phyloP scores from a whole-genome alignment of 1,139 yeast species.

The Debaryomyces sp. region DNA sequence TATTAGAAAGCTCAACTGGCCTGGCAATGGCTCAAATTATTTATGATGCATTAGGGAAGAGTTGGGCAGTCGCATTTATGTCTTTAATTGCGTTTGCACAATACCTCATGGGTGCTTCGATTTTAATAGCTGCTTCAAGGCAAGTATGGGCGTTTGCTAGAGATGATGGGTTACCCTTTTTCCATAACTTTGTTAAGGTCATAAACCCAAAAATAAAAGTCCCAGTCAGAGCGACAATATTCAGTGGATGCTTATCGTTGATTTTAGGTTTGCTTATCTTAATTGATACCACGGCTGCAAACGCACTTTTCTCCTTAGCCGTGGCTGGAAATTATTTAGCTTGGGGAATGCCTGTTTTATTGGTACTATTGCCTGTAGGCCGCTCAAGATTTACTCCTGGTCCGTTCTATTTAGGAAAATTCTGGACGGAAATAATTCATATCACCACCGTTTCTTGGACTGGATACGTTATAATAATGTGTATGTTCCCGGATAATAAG shows the following conservation, averaged over 20 bases:
- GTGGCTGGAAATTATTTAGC: slow-evolving; percentile 65
- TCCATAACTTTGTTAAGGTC: slow-evolving; percentile 38
- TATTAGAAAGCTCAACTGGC: slow-evolving; percentile 32
- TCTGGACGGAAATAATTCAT: slow-evolving; percentile 38
- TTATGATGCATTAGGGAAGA: slow-evolving; percentile 64
- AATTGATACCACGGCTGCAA: slow-evolving; percentile 57
- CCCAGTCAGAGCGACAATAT: slow-evolving; percentile 58
- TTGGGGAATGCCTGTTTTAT: slow-evolving; percentile 59
- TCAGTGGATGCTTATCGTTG: slow-evolving; percentile 45
- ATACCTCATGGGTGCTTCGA: slow-evolving; percentile 61
- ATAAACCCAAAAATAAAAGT: slow-evolving; percentile 51
- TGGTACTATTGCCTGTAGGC: slow-evolving; percentile 46
- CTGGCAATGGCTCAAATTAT: slow-evolving; percentile 68
- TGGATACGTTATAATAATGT: slow-evolving; percentile 45
- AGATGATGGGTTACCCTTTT: slow-evolving; percentile 25
- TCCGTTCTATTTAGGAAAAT: slow-evolving; percentile 43
- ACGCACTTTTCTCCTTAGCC: slow-evolving; percentile 59
- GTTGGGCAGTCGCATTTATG: slow-evolving; percentile 72
- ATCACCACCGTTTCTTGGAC: slow-evolving; percentile 38
- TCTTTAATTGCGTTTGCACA: slow-evolving; percentile 60
- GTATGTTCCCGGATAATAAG: slow-evolving; percentile 47
- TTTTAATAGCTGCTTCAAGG: slow-evolving; percentile 39
- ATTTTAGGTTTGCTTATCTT: slow-evolving; percentile 54
- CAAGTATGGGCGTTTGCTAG: slow-evolving; percentile 38
- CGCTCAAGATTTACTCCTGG: slow-evolving; percentile 58